These are phyloP conservation scores for Puccinia coronata DNA, from an alignment of 1,284 basidiomycete species.

Conservation along the genomic window DNA sequence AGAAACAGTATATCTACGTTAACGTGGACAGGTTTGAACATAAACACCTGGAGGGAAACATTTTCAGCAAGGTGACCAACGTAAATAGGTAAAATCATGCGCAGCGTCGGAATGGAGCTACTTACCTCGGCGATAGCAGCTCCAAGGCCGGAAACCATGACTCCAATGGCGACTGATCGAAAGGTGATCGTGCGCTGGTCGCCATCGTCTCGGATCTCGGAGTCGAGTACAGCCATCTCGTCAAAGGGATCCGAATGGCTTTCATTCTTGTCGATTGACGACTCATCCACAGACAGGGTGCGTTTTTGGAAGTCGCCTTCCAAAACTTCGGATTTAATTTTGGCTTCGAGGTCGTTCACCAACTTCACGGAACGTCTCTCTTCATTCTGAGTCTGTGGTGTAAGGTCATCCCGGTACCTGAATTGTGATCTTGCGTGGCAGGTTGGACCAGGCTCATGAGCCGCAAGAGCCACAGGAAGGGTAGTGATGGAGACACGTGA, in stretches of 20 bases:
- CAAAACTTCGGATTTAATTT: background rate
- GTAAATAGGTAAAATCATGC: too few relatives aligned
- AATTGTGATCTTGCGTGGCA: constrained; percentile 5
- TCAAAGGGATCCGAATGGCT: constrained; percentile 38
- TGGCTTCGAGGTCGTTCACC: background rate
- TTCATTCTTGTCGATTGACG: background rate
- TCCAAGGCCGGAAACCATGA: constrained; percentile 18
- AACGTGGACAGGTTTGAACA: too few relatives aligned
- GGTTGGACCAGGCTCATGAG: background rate
- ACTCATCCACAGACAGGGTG: background rate
- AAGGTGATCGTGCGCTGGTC: constrained; percentile 16
- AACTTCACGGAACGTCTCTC: background rate
- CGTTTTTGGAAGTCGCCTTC: background rate
- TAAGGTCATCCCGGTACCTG: constrained; percentile 4
- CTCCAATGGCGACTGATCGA: constrained; percentile 24
- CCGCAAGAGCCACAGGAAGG: background rate
- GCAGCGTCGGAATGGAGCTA: too few relatives aligned
- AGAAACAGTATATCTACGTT: too few relatives aligned
- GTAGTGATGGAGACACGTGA: background rate
- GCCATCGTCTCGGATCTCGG: constrained; percentile 28
- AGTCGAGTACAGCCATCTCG: constrained; percentile 30
- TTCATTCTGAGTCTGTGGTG: background rate
- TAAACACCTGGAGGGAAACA: too few relatives aligned
- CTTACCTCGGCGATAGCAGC: constrained; percentile 40
- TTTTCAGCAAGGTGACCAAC: too few relatives aligned